phyloP scores from a whole-genome alignment of 345 rosid species.

The Salix purpurea region DNA sequence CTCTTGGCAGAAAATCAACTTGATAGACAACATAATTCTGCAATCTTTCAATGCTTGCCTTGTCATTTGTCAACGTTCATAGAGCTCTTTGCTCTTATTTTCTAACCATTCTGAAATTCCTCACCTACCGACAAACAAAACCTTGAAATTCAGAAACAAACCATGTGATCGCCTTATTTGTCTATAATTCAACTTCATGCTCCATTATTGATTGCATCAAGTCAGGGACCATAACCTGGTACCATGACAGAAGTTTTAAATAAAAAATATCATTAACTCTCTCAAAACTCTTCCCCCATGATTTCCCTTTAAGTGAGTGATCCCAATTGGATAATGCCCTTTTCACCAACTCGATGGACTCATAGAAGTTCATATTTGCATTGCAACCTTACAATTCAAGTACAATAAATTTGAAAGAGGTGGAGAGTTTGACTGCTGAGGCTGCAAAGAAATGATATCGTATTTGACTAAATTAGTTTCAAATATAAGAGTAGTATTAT shows the following conservation, averaged over 20 bases:
- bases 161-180: neutral
- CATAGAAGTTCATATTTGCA: no score
- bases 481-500: no score
- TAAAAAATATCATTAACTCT: neutral
- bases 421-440: no score
- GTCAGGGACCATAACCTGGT: neutral
- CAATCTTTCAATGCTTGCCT: neutral
- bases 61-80: neutral
- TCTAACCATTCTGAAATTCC: neutral
- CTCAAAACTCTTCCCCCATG: neutral
- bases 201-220: neutral
- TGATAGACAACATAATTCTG: neutral
- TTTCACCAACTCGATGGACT: no score
- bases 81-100: neutral
- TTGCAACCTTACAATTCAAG: no score
- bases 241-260: neutral
- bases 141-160: conserved; percentile 1
- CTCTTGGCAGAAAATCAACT: neutral
- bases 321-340: neutral
- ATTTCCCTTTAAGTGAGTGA: neutral
- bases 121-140: neutral
- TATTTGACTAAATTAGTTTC: no score
- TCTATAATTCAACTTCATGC: neutral
- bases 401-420: no score
- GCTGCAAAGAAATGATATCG: no score